Conservation (phyloP, 441 rosid genomes). For the Euphorbia neoarborescens region DNA sequence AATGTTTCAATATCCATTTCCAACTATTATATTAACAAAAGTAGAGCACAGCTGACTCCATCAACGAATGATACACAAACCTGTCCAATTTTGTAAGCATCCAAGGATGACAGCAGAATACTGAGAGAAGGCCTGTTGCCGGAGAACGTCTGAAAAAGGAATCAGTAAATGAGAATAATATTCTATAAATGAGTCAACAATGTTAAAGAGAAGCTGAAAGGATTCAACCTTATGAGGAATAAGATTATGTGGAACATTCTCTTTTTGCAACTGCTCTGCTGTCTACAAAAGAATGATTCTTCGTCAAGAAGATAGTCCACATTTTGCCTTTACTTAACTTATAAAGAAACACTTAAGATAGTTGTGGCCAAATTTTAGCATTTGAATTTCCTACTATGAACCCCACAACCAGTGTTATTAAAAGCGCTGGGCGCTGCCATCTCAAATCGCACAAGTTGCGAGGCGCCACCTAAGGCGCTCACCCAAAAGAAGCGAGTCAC, state of each 20-base stretch:
- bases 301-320: conserved; percentile 9
- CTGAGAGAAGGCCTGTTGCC: conserved; percentile 92
- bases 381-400: neutral
- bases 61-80: conserved; percentile 28
- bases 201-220: conserved; percentile 14
- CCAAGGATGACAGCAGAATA: conserved; percentile 72
- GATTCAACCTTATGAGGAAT: conserved; percentile 78
- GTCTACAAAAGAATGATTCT: conserved; percentile 39
- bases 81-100: conserved; percentile 78
- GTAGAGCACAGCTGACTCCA: neutral
- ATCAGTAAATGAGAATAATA: conserved; percentile 14
- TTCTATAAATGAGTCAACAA: conserved; percentile 4
- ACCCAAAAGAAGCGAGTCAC: no score
- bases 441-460: no score
- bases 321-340: neutral
- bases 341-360: no score
- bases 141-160: conserved; percentile 59
- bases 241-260: conserved; percentile 63
- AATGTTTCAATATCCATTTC: neutral
- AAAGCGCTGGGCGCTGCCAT: no score
- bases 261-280: conserved; percentile 65
- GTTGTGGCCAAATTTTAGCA: neutral
- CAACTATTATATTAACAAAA: neutral
- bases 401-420: no score
- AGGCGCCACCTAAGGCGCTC: no score